Evolutionary conservation across 805 yeast species (phyloP), one percentile per base, ranked within the genome.

Genomic region (Danielozyma ontarioensis): DNA sequence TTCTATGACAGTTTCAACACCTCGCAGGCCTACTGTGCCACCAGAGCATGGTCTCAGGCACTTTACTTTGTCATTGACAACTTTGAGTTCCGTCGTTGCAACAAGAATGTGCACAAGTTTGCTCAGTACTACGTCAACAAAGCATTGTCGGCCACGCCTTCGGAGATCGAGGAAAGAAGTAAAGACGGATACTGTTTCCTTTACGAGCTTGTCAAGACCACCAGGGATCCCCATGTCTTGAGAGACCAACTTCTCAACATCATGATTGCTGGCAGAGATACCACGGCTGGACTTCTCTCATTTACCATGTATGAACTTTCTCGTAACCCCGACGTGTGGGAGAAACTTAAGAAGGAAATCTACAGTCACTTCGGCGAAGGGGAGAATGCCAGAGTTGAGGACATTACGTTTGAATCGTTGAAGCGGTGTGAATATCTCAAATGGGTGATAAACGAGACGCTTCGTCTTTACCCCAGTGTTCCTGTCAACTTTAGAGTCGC

Each of bases 401-500:
- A 39, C 5, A 56, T 59, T 16, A 50, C 63, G 3, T 53, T 58
- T 37, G 65, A 59, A 38, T 38, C 55, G 6, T 49, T 59, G 47
- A 59, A 59, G 40, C 53, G 46, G 35, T 59, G 64, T 41, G 51
- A 51, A 28, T 57, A 57, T 37, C 48, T 59, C 39, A 57, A 53
- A 34, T 53, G 44, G 22, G 50, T 50, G 25, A 40, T 59, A 11
- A 57, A 56, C 33, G 65, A 59, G 42, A 47, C 42, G 4, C 53
- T 59, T 32, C 50, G 65, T 43, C 36, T 59, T 39, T 59, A 59
- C 32, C 65, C 65, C 5, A 44, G 55, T 14, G 65, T 59, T 7
- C 64, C 65, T 6, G 46, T 54, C 29, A 59, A 59, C 37, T 55
- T 50, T 39, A 48, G 64, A 32, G 45, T 50, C 29, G 50, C 63